These are phyloP conservation scores for Comarum palustre DNA, from an alignment of 306 rosid species.

Conservation along the genomic window DNA sequence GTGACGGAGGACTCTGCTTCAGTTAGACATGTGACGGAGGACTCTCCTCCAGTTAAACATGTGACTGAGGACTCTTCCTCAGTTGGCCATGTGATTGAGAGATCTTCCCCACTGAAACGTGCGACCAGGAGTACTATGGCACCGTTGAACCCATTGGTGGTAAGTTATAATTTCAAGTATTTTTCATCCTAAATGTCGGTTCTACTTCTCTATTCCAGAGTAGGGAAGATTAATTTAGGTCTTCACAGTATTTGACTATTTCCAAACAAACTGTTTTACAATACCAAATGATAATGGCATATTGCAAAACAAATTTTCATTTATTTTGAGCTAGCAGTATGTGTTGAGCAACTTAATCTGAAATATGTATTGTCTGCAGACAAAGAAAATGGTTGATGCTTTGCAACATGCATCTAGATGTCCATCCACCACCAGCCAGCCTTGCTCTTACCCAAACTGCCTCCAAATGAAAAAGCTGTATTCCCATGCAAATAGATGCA, in stretches of 20 bases:
- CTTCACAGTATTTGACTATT: not conserved
- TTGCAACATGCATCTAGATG: slow-evolving; percentile 39
- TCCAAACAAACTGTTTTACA: not conserved
- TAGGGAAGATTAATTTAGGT: not conserved
- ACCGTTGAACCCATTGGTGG: not conserved
- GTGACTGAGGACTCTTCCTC: not conserved
- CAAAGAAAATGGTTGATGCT: slow-evolving; percentile 19
- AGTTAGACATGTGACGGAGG: not conserved
- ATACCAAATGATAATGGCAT: not conserved
- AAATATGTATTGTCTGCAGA: slow-evolving; percentile 16
- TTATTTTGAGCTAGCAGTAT: not conserved
- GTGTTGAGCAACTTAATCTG: not conserved
- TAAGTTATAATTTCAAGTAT: not conserved
- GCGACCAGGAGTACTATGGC: slow-evolving; percentile 3
- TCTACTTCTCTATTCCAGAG: not conserved
- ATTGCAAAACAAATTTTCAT: not conserved
- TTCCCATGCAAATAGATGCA: slow-evolving; percentile 38
- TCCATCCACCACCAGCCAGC: slow-evolving; percentile 15
- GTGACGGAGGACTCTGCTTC: not conserved
- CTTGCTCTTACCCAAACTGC: slow-evolving; percentile 40
- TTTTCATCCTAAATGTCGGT: not conserved
- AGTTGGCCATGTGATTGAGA: not conserved
- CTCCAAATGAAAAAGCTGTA: slow-evolving; percentile 32
- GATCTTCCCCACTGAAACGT: not conserved
- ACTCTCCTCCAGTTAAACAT: not conserved